Conservation (phyloP, 768 basidiomycete species). For the Udeniomyces megalosporus region DNA sequence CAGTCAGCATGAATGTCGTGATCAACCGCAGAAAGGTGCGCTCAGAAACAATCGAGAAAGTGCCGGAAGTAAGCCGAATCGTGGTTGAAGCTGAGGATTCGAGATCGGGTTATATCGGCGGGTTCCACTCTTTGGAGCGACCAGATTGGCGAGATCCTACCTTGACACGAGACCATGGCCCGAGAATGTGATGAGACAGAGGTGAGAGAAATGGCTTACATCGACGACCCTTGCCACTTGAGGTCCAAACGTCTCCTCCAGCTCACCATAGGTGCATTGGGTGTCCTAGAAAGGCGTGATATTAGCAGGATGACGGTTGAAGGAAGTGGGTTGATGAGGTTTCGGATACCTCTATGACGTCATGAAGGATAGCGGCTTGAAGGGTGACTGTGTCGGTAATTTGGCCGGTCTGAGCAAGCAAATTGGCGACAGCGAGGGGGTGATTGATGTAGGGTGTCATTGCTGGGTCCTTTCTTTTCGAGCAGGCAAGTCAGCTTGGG, state of each 20-base stretch:
- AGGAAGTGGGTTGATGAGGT: background rate
- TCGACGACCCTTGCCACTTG: constrained; percentile 7
- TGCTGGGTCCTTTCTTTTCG: constrained; percentile 7
- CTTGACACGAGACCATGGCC: too few relatives aligned
- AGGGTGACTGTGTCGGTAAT: constrained; percentile 5
- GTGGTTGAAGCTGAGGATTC: too few relatives aligned
- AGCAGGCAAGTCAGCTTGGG: background rate
- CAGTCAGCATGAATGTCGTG: too few relatives aligned
- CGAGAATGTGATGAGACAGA: too few relatives aligned
- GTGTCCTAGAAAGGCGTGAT: constrained; percentile 3
- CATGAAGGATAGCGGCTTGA: constrained; percentile 13
- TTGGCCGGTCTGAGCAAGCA: background rate
- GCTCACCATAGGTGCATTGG: background rate
- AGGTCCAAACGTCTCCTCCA: background rate
- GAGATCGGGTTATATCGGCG: too few relatives aligned
- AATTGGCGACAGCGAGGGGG: background rate
- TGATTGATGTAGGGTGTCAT: constrained; percentile 11
- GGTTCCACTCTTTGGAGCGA: too few relatives aligned
- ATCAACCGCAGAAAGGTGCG: too few relatives aligned
- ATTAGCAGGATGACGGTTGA: background rate
- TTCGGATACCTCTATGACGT: constrained; percentile 2
- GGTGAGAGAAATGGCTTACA: background rate
- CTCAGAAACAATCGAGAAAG: too few relatives aligned
- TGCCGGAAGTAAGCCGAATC: too few relatives aligned
- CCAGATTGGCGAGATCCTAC: too few relatives aligned